These are phyloP conservation scores for Zymoseptoria tritici DNA, from an alignment of 2,329 filamentous ascomycete genomes.

Conservation along the genomic window DNA sequence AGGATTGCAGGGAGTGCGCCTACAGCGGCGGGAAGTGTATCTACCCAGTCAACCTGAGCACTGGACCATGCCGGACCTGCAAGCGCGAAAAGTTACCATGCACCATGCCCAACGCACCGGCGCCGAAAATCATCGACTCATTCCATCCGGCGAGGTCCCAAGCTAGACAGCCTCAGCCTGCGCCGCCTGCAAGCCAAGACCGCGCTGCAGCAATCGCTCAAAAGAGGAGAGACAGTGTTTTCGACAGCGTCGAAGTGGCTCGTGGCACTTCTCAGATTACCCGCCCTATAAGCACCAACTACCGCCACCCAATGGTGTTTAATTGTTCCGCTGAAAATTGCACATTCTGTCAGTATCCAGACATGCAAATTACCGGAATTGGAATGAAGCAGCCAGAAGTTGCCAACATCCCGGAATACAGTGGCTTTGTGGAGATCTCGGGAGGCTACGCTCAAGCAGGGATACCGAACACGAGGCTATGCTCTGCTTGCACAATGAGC, in stretches of 20 bases:
- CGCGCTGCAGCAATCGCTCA: not conserved
- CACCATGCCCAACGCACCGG: slow-evolving; percentile 1
- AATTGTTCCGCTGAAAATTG: slow-evolving; percentile 30
- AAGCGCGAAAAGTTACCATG: not conserved
- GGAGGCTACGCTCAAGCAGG: slow-evolving; percentile 26
- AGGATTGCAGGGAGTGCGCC: slow-evolving; percentile 10
- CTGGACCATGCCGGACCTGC: slow-evolving; percentile 16
- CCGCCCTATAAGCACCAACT: slow-evolving; percentile 28
- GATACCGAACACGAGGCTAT: slow-evolving; percentile 33
- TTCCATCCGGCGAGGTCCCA: not conserved
- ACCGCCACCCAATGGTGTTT: slow-evolving; percentile 37
- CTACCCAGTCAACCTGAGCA: not conserved
- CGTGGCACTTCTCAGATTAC: not conserved
- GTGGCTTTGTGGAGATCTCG: slow-evolving; percentile 29
- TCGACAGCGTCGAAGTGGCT: not conserved
- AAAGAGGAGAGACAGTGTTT: slow-evolving; percentile 5
- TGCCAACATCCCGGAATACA: slow-evolving; percentile 25
- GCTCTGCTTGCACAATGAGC: slow-evolving; percentile 30
- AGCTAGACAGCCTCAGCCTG: not conserved
- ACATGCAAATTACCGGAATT: slow-evolving; percentile 33
- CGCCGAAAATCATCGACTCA: not conserved
- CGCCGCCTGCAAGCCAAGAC: not conserved
- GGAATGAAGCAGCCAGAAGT: slow-evolving; percentile 25
- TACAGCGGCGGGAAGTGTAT: slow-evolving; percentile 12
- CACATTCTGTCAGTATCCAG: slow-evolving; percentile 34